Conservation (phyloP, 2,329 filamentous ascomycete species). For the Plectosphaerella cucumerina region DNA sequence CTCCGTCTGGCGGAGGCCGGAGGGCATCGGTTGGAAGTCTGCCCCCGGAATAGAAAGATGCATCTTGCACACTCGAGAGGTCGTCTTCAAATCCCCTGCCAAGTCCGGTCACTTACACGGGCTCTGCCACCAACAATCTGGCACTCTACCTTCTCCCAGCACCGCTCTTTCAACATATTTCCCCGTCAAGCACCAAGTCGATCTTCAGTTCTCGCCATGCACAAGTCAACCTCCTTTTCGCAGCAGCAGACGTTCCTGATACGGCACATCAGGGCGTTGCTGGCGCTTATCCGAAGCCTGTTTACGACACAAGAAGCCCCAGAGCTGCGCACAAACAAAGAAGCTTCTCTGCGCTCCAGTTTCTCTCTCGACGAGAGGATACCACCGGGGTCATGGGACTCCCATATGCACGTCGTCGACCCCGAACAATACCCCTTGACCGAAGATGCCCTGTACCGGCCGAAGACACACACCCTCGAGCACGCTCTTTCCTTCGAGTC, state of each 20-base stretch:
- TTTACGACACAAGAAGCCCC: background rate
- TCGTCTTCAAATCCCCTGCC: no score
- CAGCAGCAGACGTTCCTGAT: background rate
- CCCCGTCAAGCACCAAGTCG: no score
- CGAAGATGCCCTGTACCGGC: conserved; percentile 45
- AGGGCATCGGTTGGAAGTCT: no score
- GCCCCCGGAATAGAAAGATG: no score
- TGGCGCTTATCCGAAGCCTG: background rate
- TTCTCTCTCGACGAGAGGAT: conserved; percentile 17
- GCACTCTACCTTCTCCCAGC: no score
- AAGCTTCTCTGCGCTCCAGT: background rate
- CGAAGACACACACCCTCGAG: conserved; percentile 41
- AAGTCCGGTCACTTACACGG: no score
- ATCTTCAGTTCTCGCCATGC: no score
- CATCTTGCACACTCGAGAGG: no score
- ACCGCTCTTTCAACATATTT: no score
- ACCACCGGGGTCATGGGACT: conserved; percentile 50
- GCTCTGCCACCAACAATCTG: no score
- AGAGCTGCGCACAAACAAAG: background rate
- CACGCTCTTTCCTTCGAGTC: conserved; percentile 48
- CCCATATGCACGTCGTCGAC: conserved; percentile 61
- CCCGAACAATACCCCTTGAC: conserved; percentile 44
- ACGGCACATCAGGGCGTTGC: conserved; percentile 15
- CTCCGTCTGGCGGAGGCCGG: no score
- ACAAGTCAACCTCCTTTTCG: no score